Base-by-base conservation (phyloP, 1,139 yeast genomes). In the Candida tunisiensis region DNA sequence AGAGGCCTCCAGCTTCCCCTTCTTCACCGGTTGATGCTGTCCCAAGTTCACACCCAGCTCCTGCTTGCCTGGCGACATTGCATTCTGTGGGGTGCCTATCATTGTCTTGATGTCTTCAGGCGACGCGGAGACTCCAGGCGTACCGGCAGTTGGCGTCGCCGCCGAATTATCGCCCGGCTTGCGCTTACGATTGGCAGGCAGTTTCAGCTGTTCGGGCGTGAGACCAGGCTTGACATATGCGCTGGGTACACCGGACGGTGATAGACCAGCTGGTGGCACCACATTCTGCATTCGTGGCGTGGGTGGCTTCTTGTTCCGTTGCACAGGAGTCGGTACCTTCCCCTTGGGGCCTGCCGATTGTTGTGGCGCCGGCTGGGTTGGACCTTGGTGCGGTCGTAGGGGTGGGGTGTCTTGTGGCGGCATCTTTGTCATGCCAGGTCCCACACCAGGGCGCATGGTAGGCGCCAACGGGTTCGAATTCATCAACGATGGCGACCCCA, bases 161-260 rank as follows among this genome's bases (percentile, higher is more conserved):
- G 28, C 29, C 15, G 29, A 20, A 5, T 33, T 21, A 26, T 13
- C 27, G 14, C 14, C 28, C 2, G 37, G 34, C 34, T 42, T 42
- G 14, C 51, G 35, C 36, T 45, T 45, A 21, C 41, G 34, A 8
- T 31, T 34, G 5, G 40, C 38, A 3, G 51, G 51, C 19, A 44
- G 34, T 30, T 41, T 43, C 30, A 45, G 33, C 36, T 45, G 51
- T 21, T 45, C 51, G 3, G 45, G 31, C 9, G 47, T 42, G 8
- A 44, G 26, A n/a, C 37, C 37, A 4, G 41, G 39, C 26, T 40
- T 39, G 7, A 34, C 45, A 34, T 45, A 44, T 2, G 45, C 34
- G n/a, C n/a, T n/a, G n/a, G n/a, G n/a, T 7, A 41, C 41, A 5
- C 42, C 45, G 9, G 46, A 35, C 4, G 48, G 42, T 0, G 47